Evolutionary conservation across 805 yeast genomes (phyloP).

Genomic region (Candida broadrunensis): DNA sequence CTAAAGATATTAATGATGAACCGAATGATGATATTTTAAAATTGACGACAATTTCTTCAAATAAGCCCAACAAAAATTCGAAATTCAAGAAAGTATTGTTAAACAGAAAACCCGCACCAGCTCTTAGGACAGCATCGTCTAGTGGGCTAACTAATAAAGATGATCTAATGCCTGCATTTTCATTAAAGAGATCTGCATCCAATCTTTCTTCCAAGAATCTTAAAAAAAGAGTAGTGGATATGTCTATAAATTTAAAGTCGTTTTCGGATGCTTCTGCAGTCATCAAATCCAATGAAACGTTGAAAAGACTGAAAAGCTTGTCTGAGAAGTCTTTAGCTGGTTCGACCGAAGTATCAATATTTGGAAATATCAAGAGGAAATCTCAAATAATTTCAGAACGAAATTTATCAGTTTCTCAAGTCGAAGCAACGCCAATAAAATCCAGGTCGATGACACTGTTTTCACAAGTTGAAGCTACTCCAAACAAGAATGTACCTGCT

Average conservation of each 20-base stretch:
- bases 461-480: conserved; percentile 29
- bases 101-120: conserved; percentile 4
- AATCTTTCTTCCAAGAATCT: conserved; percentile 36
- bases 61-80: not conserved
- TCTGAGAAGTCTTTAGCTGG: conserved; percentile 2
- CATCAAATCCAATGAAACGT: not conserved
- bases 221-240: conserved; percentile 39
- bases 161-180: conserved; percentile 28
- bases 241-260: conserved; percentile 16
- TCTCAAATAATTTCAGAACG: not conserved
- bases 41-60: too few relatives aligned
- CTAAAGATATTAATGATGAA: not conserved
- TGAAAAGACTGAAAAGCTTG: conserved; percentile 8
- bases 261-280: not conserved
- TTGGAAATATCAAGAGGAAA: conserved; percentile 22
- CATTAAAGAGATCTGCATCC: conserved; percentile 39
- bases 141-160: conserved; percentile 12
- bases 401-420: conserved; percentile 13
- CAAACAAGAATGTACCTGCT: conserved; percentile 6
- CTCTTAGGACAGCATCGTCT: conserved; percentile 13
- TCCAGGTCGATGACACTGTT: conserved; percentile 6
- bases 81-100: conserved; percentile 5
- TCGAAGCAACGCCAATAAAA: conserved; percentile 25
- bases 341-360: conserved; percentile 14
- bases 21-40: not conserved